phyloP scores from a whole-genome alignment of 2,329 filamentous ascomycete species.

The Penicillium brevicompactum region DNA sequence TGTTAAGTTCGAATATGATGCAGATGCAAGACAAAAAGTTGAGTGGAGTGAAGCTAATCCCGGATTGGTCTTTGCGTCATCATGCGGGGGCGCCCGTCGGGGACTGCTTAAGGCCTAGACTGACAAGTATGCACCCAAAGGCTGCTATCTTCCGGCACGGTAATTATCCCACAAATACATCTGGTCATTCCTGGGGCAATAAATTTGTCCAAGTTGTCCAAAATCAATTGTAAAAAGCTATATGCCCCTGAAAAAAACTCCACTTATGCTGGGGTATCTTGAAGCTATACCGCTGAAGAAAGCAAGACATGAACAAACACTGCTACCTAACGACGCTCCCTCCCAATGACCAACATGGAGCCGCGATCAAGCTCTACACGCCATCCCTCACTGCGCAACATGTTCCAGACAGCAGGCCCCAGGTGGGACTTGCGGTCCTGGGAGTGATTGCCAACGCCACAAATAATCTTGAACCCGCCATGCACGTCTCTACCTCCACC shows the following conservation, averaged over 20 bases:
- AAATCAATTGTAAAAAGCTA: not conserved
- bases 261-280: constrained; percentile 10
- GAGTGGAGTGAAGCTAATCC: constrained; percentile 7
- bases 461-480: constrained; percentile 72
- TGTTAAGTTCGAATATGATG: not conserved
- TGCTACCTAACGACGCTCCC: constrained; percentile 32
- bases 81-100: constrained; percentile 25
- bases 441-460: constrained; percentile 78
- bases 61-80: constrained; percentile 32
- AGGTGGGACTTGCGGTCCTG: constrained; percentile 73
- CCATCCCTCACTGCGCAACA: constrained; percentile 79
- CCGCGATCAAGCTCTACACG: constrained; percentile 73
- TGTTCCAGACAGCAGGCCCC: constrained; percentile 76
- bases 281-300: not conserved
- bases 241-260: constrained; percentile 5
- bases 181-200: too few relatives aligned
- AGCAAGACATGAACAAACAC: not conserved
- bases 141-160: too few relatives aligned
- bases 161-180: too few relatives aligned
- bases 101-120: constrained; percentile 2
- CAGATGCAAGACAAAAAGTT: not conserved
- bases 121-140: not conserved
- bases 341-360: constrained; percentile 68
- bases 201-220: not conserved
- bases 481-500: constrained; percentile 49